A percentile compares a stretch with the other conserved stretches of the same genome.
phyloP scores from a whole-genome alignment of 2,329 filamentous ascomycete species.

The Fusarium sacchari region DNA sequence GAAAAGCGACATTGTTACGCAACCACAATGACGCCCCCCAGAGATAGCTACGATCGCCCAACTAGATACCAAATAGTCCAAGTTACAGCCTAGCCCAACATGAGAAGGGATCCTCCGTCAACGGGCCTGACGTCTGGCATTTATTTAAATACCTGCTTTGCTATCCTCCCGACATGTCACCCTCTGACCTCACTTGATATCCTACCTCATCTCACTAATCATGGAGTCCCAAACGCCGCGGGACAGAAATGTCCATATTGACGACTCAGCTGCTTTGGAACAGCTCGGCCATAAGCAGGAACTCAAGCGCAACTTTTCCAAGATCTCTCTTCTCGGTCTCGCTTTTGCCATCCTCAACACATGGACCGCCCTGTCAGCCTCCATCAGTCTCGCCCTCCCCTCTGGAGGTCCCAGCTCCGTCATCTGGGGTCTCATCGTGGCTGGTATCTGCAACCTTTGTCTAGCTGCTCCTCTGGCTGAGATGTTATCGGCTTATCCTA shows the following conservation, averaged over 20 bases:
- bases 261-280: conserved; percentile 54
- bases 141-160: conserved; percentile 17
- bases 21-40: conserved; percentile 22
- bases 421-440: conserved; percentile 74
- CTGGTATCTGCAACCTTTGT: conserved; percentile 75
- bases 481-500: conserved; percentile 72
- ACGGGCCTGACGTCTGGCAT: background rate
- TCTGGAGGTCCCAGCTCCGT: conserved; percentile 77
- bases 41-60: conserved; percentile 19
- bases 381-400: conserved; percentile 64
- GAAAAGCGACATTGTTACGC: conserved; percentile 30
- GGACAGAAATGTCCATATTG: conserved; percentile 32
- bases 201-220: background rate
- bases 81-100: conserved; percentile 22
- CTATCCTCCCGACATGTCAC: background rate
- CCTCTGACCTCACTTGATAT: background rate
- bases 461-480: conserved; percentile 76
- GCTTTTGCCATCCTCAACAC: conserved; percentile 62
- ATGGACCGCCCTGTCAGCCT: conserved; percentile 61
- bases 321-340: conserved; percentile 58
- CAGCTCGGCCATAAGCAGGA: conserved; percentile 60
- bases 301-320: conserved; percentile 61
- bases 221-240: conserved; percentile 37
- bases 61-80: conserved; percentile 8
- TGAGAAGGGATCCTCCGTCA: conserved; percentile 25